These are phyloP conservation scores for Penicillium digitatum DNA, from an alignment of 2,329 filamentous ascomycete species.

Conservation along the genomic window DNA sequence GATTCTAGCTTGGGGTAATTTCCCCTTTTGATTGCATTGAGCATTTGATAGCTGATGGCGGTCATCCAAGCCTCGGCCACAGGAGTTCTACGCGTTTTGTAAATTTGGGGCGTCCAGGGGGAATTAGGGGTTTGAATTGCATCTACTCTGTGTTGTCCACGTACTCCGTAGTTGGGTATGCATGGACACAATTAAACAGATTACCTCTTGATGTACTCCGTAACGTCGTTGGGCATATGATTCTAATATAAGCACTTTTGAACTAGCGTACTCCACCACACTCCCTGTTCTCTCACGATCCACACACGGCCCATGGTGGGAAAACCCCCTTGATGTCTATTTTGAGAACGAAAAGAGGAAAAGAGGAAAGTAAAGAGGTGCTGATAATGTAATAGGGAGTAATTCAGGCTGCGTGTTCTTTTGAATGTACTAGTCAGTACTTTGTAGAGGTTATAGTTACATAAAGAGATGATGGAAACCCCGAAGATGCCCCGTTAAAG, in stretches of 20 bases:
- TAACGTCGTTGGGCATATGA: slow-evolving; percentile 1
- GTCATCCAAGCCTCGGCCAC: slow-evolving; percentile 12
- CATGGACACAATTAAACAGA: not conserved
- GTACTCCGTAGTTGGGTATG: not conserved
- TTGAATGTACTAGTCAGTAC: not conserved
- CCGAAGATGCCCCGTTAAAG: not conserved
- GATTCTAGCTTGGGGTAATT: slow-evolving; percentile 8
- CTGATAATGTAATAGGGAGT: not conserved
- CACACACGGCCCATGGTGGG: slow-evolving; percentile 26
- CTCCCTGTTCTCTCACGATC: slow-evolving; percentile 18
- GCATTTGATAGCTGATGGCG: slow-evolving; percentile 10
- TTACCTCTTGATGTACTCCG: not conserved
- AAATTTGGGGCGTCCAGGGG: slow-evolving; percentile 7
- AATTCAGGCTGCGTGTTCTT: not conserved
- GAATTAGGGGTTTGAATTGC: slow-evolving; percentile 4
- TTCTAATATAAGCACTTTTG: slow-evolving; percentile 19
- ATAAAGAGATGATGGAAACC: not conserved
- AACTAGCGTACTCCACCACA: slow-evolving; percentile 21
- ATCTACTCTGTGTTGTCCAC: not conserved
- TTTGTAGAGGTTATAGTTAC: not conserved
- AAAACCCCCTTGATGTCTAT: slow-evolving; percentile 14
- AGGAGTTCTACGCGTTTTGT: slow-evolving; percentile 18
- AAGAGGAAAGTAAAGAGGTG: not conserved
- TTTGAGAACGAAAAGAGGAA: not conserved
- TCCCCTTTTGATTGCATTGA: slow-evolving; percentile 16